Conservation (phyloP, 495 filamentous ascomycete species). For the Neurospora discreta region DNA sequence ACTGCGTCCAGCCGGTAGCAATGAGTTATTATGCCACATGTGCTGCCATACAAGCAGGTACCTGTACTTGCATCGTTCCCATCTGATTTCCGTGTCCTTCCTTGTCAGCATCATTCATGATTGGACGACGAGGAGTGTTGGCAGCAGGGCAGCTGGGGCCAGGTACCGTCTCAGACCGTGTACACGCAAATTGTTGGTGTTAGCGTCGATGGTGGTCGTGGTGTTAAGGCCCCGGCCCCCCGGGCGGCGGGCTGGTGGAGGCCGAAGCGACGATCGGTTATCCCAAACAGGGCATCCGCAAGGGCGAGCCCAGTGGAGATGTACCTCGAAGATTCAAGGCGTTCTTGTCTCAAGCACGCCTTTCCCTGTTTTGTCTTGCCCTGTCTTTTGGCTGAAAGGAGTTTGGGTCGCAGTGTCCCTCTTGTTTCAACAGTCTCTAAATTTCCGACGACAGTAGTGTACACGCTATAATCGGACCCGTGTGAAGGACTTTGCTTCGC, state of each 20-base stretch:
- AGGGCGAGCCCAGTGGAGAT: background rate
- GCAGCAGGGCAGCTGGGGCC: background rate
- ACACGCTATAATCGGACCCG: background rate
- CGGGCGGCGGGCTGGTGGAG: background rate
- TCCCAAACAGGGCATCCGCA: background rate
- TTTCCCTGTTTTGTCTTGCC: background rate
- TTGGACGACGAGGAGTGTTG: background rate
- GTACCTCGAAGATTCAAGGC: background rate
- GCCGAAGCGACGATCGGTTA: background rate
- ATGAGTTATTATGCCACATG: background rate
- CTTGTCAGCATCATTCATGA: background rate
- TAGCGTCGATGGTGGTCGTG: background rate
- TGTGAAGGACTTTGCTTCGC: background rate
- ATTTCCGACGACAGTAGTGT: background rate
- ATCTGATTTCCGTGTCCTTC: background rate
- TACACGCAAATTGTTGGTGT: background rate
- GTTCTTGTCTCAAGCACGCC: background rate
- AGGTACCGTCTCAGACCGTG: background rate
- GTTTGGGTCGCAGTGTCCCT: background rate
- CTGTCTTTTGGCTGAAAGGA: background rate
- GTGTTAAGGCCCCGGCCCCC: background rate
- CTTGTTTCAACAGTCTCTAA: background rate
- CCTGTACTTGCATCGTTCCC: background rate
- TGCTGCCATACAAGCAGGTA: background rate
- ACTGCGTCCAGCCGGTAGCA: background rate